Evolutionary conservation across 805 yeast genomes (phyloP), one percentile per base, ranked within the genome.

Genomic region (Spathaspora hagerdaliae): DNA sequence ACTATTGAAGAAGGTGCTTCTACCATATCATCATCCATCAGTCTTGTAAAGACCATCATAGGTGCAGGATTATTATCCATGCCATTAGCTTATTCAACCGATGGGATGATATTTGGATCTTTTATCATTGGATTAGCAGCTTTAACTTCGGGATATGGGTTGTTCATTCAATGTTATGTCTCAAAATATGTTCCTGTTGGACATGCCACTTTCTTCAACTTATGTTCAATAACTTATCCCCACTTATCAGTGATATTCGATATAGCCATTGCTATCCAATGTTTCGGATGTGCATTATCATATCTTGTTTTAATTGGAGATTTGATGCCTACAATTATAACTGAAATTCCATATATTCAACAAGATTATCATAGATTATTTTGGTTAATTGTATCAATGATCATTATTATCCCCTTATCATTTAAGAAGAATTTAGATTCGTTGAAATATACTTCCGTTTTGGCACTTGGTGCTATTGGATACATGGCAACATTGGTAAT

Each of bases 41-140:
- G 83, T 62, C 69, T 87, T 34, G 75, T 83, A 44, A 87, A 87
- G 65, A 86, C 94, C 26, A 84, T 87, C 45, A 75, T 87, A 10
- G 95, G 95, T 6, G 89, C 94, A 0, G 95, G 95, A 1, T 69
- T 85, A 36, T 71, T 86, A 24, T 88, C 91, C 11, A 78, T 86
- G 67, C 91, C 94, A 0, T 81, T 73, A 49, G 87, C 89, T 1
- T 81, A 84, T 64, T 73, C 75, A 45, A 75, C 84, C 27, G 88
- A 85, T 59, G 89, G 91, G 6, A 57, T 85, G 2, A 45, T 79
- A 8, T 65, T 81, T 26, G 94, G 94, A 2, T 52, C 73, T 0
- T 36, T 71, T 2, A 69, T 87, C 32, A 72, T 85, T 8, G 14
- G 83, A 1, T 45, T 83, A 37, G 88, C 89, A 1, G 89, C 87